Percentiles rank a stretch among this genome's conserved stretches.
These are phyloP conservation scores for Chenopodium album DNA, from an alignment of 148 eudicot species.

Conservation along the genomic window DNA sequence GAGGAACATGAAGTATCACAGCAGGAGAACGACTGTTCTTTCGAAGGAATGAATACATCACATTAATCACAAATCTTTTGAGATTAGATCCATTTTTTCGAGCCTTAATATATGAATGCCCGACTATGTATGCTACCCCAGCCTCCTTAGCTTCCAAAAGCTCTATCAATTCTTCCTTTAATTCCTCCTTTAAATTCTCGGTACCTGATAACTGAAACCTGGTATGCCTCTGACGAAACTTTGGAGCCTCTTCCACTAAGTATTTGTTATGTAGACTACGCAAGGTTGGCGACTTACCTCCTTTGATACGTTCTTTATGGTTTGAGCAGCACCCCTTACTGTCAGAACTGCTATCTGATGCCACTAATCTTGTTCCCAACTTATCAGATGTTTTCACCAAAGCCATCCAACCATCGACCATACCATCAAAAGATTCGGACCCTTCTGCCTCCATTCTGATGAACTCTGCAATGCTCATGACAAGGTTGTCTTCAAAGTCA, in stretches of 20 bases:
- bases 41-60: slow-evolving; percentile 35
- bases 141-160: slow-evolving; percentile 47
- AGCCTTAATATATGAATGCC: slow-evolving; percentile 42
- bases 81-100: slow-evolving; percentile 33
- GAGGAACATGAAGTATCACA: slow-evolving; percentile 45
- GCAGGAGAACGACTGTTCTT: slow-evolving; percentile 43
- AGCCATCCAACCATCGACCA: slow-evolving; percentile 43
- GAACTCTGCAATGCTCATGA: slow-evolving; percentile 47
- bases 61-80: slow-evolving; percentile 40
- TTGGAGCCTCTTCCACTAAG: slow-evolving; percentile 29
- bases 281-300: slow-evolving; percentile 30
- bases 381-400: slow-evolving; percentile 43
- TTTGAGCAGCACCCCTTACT: slow-evolving; percentile 12
- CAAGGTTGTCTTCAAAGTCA: slow-evolving; percentile 46
- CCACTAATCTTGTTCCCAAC: slow-evolving; percentile 46
- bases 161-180: slow-evolving; percentile 41
- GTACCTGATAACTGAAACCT: slow-evolving; percentile 32
- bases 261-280: slow-evolving; percentile 32
- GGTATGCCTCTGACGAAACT: slow-evolving; percentile 23
- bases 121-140: slow-evolving; percentile 47
- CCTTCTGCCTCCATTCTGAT: slow-evolving; percentile 51
- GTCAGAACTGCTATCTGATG: slow-evolving; percentile 10
- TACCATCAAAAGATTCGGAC: slow-evolving; percentile 8
- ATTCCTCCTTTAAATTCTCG: slow-evolving; percentile 27
- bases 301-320: background rate